Conservation (phyloP, 2,329 filamentous ascomycete species). For the Tolypocladium tundrense region DNA sequence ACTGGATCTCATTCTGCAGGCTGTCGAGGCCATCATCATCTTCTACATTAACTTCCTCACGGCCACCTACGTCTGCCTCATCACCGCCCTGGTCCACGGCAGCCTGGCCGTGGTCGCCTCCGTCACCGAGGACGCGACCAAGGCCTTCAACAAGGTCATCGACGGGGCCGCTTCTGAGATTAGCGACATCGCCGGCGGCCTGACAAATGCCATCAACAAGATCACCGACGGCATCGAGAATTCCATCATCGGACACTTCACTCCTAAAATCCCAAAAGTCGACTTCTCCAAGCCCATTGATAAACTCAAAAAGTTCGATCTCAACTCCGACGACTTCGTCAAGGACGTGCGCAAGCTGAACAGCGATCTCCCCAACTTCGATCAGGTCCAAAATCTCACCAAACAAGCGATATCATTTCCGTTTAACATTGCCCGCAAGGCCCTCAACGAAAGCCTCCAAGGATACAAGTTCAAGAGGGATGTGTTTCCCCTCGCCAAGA, state of each 20-base stretch:
- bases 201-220: constrained; percentile 36
- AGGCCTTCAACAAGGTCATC: constrained; percentile 38
- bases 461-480: constrained; percentile 69
- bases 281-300: constrained; percentile 56
- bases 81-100: constrained; percentile 72
- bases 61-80: constrained; percentile 81
- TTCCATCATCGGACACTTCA: constrained; percentile 38
- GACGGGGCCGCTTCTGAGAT: constrained; percentile 48
- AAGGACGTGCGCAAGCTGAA: constrained; percentile 64
- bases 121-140: constrained; percentile 41
- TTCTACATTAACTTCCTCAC: constrained; percentile 91
- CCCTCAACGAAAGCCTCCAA: constrained; percentile 61
- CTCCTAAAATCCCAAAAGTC: constrained; percentile 38
- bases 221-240: constrained; percentile 33
- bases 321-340: constrained; percentile 58
- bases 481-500: constrained; percentile 72
- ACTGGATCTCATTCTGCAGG: constrained; percentile 69
- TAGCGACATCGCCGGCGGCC: constrained; percentile 42
- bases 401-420: constrained; percentile 64
- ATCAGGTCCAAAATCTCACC: constrained; percentile 73
- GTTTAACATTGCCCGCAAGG: constrained; percentile 67
- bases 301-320: constrained; percentile 57
- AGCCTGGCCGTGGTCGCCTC: constrained; percentile 58
- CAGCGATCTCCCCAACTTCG: constrained; percentile 69
- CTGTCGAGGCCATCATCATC: constrained; percentile 75